A percentile compares a stretch with the other conserved stretches of the same genome.
Conservation (phyloP, 1,139 yeast species). For the Candida labiduridarum region DNA sequence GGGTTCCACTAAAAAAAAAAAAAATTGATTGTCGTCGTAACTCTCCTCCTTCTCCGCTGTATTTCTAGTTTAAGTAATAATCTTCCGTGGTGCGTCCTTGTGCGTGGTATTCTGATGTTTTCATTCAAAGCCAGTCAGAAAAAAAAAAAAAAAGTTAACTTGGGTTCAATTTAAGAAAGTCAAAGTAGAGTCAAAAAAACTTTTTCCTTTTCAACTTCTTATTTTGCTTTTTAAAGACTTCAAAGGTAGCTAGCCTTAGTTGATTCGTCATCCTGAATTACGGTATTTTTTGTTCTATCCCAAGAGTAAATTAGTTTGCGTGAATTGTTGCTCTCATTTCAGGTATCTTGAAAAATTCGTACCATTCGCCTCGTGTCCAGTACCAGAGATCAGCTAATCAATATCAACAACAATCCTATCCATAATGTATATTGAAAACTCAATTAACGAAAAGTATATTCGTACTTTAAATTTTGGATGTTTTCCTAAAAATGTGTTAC, state of each 20-base stretch:
- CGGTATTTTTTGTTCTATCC: too few species aligned
- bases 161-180: neutral
- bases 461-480: constrained; percentile 39
- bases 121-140: neutral
- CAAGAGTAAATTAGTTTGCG: too few species aligned
- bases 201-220: neutral
- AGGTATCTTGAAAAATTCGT: too few species aligned
- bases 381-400: too few species aligned
- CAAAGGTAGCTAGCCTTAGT: neutral
- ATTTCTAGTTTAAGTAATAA: constrained; percentile 2
- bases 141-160: neutral
- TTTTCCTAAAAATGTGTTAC: constrained; percentile 39
- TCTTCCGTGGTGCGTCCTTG: neutral
- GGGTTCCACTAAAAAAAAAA: neutral
- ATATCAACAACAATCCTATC: too few species aligned
- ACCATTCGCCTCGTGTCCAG: neutral
- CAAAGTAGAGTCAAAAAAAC: neutral
- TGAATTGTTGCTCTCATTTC: too few species aligned
- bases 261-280: neutral
- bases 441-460: constrained; percentile 26
- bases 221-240: neutral
- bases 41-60: neutral
- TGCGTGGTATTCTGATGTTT: neutral
- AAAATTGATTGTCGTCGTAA: neutral
- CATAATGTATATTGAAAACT: constrained; percentile 25